Conservation (phyloP, 306 rosid genomes). For the Ormosia semicastrata region DNA sequence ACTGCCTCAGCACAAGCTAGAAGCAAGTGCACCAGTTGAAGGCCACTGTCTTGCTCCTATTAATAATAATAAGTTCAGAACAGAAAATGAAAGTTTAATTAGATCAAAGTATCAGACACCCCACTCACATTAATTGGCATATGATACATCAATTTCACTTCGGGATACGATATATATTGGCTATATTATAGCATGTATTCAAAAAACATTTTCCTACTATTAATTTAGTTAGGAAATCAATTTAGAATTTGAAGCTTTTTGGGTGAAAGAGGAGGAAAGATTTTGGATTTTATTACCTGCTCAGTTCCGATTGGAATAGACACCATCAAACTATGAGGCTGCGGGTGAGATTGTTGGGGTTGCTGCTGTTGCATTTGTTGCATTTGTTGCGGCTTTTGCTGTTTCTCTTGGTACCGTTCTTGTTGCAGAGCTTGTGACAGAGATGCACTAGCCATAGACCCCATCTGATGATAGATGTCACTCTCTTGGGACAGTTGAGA, state of each 20-base stretch:
- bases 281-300: conserved; percentile 41
- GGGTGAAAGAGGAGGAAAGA: not conserved
- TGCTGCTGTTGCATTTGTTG: not conserved
- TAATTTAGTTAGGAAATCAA: not conserved
- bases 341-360: conserved; percentile 33
- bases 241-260: not conserved
- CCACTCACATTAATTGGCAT: too few species aligned
- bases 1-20: conserved; percentile 94
- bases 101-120: too few species aligned
- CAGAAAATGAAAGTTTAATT: not conserved
- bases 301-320: conserved; percentile 58
- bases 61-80: not conserved
- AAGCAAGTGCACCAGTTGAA: conserved; percentile 88
- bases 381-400: conserved; percentile 21
- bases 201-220: too few species aligned
- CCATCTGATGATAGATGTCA: conserved; percentile 45
- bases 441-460: conserved; percentile 42
- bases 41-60: conserved; percentile 92
- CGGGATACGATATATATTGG: too few species aligned
- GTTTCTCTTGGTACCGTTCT: conserved; percentile 59
- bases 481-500: conserved; percentile 52
- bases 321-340: conserved; percentile 42
- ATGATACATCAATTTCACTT: too few species aligned
- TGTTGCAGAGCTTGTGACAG: conserved; percentile 62
- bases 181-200: too few species aligned